phyloP scores from a whole-genome alignment of 805 yeast genomes.

The Spathaspora hagerdaliae region DNA sequence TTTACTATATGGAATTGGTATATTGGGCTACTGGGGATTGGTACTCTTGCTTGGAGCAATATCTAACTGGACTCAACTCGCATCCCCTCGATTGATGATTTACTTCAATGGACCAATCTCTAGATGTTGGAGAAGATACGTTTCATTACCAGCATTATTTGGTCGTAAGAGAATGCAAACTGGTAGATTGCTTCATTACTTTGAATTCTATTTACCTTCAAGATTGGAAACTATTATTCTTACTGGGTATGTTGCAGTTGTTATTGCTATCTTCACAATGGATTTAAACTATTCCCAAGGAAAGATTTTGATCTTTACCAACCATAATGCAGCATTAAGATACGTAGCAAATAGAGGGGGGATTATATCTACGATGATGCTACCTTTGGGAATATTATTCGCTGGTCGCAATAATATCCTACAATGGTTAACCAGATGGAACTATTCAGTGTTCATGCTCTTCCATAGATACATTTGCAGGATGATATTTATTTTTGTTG shows the following conservation, averaged over 20 bases:
- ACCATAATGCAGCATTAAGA: conserved; percentile 16
- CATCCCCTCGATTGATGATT: conserved; percentile 35
- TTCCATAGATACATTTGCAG: conserved; percentile 25
- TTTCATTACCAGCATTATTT: conserved; percentile 29
- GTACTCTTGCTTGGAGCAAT: conserved; percentile 39
- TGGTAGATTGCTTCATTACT: background rate
- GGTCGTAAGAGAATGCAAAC: conserved; percentile 29
- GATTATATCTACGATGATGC: conserved; percentile 37
- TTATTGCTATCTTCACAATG: conserved; percentile 12
- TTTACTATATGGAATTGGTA: conserved; percentile 33
- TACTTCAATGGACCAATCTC: conserved; percentile 24
- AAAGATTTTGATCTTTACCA: conserved; percentile 20
- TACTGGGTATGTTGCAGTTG: conserved; percentile 14
- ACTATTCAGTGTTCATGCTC: conserved; percentile 22
- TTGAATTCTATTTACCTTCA: conserved; percentile 26
- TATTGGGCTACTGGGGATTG: conserved; percentile 46
- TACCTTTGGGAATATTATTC: conserved; percentile 52
- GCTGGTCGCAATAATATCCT: conserved; percentile 50
- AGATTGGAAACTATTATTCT: conserved; percentile 31
- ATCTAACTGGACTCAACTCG: conserved; percentile 35
- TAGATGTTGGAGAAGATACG: conserved; percentile 18
- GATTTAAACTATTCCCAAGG: conserved; percentile 3
- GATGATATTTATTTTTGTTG: conserved; percentile 15
- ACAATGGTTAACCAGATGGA: conserved; percentile 36
- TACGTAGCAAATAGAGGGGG: conserved; percentile 52